Evolutionary conservation across 495 filamentous ascomycete genomes (phyloP).

Genomic region (Lasiosphaeriaceae sp.): DNA sequence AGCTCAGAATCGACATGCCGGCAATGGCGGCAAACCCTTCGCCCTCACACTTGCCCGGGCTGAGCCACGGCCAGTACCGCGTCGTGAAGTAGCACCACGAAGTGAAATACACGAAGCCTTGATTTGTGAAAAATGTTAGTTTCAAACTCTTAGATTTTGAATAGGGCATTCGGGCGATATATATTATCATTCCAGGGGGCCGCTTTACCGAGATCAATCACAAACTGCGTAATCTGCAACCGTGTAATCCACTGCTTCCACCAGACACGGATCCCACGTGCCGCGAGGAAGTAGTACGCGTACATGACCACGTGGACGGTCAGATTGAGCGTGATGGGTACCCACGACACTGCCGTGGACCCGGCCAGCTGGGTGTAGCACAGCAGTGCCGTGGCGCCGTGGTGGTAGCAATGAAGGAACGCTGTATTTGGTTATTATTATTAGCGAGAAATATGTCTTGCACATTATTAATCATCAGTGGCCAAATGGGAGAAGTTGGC

Average conservation of each 20-base stretch:
- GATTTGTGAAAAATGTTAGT: neutral
- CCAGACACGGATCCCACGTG: neutral
- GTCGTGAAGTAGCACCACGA: neutral
- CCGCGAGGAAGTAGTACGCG: slow-evolving; percentile 41
- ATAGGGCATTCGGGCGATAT: too few relatives aligned
- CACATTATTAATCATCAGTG: too few relatives aligned
- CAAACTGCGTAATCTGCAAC: slow-evolving; percentile 3
- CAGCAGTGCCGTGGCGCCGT: slow-evolving; percentile 77
- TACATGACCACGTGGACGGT: slow-evolving; percentile 76
- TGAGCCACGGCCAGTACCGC: neutral
- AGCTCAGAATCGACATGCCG: neutral
- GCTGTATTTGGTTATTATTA: slow-evolving; percentile 36
- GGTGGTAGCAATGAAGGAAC: slow-evolving; percentile 77
- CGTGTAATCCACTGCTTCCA: slow-evolving; percentile 7
- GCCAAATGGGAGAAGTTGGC: neutral
- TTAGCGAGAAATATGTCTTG: slow-evolving; percentile 6
- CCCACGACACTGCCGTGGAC: slow-evolving; percentile 74
- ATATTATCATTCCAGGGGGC: too few relatives aligned
- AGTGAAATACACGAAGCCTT: slow-evolving; percentile 4
- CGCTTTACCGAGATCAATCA: neutral
- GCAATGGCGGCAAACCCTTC: neutral
- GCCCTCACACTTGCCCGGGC: neutral
- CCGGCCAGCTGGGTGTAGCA: slow-evolving; percentile 83
- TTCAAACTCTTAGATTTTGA: neutral
- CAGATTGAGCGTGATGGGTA: slow-evolving; percentile 72